Conservation (phyloP, 768 basidiomycete genomes). For the Serendipita indica region DNA sequence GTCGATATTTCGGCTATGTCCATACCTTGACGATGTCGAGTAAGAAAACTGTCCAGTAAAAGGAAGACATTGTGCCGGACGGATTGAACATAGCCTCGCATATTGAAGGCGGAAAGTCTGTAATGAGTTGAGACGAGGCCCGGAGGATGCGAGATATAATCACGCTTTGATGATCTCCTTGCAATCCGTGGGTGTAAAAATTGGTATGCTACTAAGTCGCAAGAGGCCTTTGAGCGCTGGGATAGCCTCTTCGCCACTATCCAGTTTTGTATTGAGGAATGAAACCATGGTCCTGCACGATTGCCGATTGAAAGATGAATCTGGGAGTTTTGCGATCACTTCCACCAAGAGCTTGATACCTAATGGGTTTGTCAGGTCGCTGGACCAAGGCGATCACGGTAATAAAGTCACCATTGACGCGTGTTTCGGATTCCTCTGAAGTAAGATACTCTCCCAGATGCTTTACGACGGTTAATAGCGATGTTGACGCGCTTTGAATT, state of each 20-base stretch:
- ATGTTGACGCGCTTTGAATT: conserved; percentile 38
- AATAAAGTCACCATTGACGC: conserved; percentile 52
- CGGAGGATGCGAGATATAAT: conserved; percentile 22
- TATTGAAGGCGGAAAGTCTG: conserved; percentile 41
- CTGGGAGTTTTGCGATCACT: conserved; percentile 46
- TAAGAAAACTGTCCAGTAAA: conserved; percentile 65
- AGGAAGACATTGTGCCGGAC: conserved; percentile 68
- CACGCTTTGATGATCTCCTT: conserved; percentile 43
- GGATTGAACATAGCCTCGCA: conserved; percentile 69
- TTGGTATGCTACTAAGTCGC: conserved; percentile 45
- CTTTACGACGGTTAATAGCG: conserved; percentile 68
- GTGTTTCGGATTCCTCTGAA: conserved; percentile 61
- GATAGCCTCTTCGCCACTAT: conserved; percentile 71
- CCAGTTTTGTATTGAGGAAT: conserved; percentile 78
- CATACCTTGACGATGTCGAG: conserved; percentile 51
- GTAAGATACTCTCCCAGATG: conserved; percentile 78
- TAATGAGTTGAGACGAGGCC: not conserved
- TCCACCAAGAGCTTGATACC: conserved; percentile 74
- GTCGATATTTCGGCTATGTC: conserved; percentile 12
- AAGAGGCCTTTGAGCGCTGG: conserved; percentile 67
- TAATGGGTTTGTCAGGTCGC: conserved; percentile 24
- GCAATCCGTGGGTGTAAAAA: conserved; percentile 51
- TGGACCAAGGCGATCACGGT: not conserved
- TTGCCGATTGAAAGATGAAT: conserved; percentile 46
- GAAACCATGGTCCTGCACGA: conserved; percentile 45